Conservation (phyloP, 441 rosid species). For the Corymbia calophylla region DNA sequence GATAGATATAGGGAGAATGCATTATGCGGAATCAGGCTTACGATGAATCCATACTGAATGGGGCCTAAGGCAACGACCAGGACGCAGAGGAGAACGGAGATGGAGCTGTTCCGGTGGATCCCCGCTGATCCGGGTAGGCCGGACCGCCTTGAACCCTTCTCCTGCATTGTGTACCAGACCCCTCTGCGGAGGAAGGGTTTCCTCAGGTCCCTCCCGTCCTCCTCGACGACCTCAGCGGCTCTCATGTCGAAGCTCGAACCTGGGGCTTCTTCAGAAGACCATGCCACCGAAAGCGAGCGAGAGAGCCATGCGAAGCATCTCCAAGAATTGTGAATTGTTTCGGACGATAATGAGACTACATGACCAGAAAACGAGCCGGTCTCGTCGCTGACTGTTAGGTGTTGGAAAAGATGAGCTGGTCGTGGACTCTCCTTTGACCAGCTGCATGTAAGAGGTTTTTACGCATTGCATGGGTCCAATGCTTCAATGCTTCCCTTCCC, state of each 20-base stretch:
- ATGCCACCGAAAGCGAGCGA: background rate
- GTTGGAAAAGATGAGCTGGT: background rate
- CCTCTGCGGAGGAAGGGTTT: conserved; percentile 85
- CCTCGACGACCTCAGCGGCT: background rate
- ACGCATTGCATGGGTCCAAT: background rate
- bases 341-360: background rate
- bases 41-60: conserved; percentile 89
- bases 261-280: background rate
- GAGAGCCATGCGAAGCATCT: background rate
- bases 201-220: conserved; percentile 32
- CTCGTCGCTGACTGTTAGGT: background rate
- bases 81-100: conserved; percentile 75
- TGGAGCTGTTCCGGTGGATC: conserved; percentile 40
- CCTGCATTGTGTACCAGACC: conserved; percentile 49
- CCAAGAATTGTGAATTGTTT: background rate
- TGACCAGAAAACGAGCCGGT: background rate
- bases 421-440: background rate
- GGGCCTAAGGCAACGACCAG: conserved; percentile 89
- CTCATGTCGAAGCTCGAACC: background rate
- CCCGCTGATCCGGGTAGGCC: conserved; percentile 51
- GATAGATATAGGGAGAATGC: background rate
- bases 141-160: conserved; percentile 40
- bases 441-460: background rate
- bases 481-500: background rate
- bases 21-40: background rate